Conservation (phyloP, 1,284 basidiomycete species). For the Pseudozyma sp. region DNA sequence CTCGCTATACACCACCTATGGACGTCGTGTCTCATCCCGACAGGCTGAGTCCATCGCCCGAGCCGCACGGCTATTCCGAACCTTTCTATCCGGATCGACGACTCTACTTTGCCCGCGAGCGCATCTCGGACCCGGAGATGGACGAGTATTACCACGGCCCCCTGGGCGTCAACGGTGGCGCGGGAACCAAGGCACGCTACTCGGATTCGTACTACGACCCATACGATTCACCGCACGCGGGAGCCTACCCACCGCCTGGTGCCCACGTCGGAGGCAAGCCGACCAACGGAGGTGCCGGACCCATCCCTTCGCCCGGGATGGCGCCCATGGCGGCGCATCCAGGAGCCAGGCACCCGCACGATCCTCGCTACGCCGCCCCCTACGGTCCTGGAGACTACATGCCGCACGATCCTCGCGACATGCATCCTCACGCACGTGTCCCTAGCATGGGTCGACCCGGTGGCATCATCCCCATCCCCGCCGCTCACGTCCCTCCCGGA, state of each 20-base stretch:
- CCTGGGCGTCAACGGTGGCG: constrained; percentile 9
- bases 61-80: constrained; percentile 31
- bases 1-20: constrained; percentile 36
- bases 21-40: constrained; percentile 17
- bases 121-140: constrained; percentile 47
- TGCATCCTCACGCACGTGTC: constrained; percentile 30
- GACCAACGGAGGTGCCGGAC: constrained; percentile 15
- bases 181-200: constrained; percentile 25
- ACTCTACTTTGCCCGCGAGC: constrained; percentile 47
- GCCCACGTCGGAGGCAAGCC: constrained; percentile 13
- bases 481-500: constrained; percentile 43
- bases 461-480: constrained; percentile 20
- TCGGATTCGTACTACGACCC: constrained; percentile 35
- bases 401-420: constrained; percentile 33
- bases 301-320: constrained; percentile 23
- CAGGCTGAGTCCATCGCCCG: constrained; percentile 30
- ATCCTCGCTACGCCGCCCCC: constrained; percentile 18
- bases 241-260: constrained; percentile 21
- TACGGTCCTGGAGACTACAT: constrained; percentile 35
- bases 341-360: constrained; percentile 13
- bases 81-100: constrained; percentile 51
- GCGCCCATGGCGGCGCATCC: constrained; percentile 17
- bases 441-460: constrained; percentile 24
- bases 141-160: constrained; percentile 48
- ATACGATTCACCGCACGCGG: constrained; percentile 37